Evolutionary conservation across 345 rosid genomes (phyloP).

Genomic region (Nasturtium officinale): DNA sequence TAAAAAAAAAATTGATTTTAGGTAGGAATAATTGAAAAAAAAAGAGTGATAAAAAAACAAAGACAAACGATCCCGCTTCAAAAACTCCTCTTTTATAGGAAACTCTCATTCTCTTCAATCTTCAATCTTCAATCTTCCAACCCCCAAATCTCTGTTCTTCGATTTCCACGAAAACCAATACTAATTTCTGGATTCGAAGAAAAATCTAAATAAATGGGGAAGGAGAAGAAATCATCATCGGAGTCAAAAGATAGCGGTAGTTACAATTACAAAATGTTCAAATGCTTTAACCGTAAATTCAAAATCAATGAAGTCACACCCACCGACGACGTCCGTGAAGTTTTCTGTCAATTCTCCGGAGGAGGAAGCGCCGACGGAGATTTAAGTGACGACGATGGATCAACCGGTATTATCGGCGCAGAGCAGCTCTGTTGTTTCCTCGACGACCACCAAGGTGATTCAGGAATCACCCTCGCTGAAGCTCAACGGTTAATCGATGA

Average conservation of each 20-base stretch:
- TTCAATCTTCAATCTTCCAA: not conserved
- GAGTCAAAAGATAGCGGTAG: conserved; percentile 43
- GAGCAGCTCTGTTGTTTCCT: conserved; percentile 66
- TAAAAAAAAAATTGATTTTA: not conserved
- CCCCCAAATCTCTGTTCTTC: conserved; percentile 38
- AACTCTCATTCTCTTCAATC: conserved; percentile 28
- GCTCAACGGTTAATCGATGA: conserved; percentile 62
- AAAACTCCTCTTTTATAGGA: conserved; percentile 50
- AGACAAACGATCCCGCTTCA: conserved; percentile 48
- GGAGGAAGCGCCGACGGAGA: conserved; percentile 24
- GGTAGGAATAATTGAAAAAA: conserved; percentile 12
- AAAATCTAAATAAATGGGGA: conserved; percentile 39
- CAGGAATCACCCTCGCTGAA: conserved; percentile 44
- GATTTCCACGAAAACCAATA: not conserved
- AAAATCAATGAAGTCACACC: conserved; percentile 71
- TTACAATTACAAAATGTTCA: conserved; percentile 69
- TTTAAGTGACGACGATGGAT: conserved; percentile 45
- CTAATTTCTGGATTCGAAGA: conserved; percentile 7
- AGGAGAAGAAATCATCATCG: conserved; percentile 44
- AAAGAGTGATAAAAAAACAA: conserved; percentile 7
- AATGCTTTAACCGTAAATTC: conserved; percentile 78
- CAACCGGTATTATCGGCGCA: conserved; percentile 47
- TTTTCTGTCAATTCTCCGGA: conserved; percentile 51
- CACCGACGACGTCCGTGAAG: conserved; percentile 66
- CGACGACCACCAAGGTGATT: conserved; percentile 56